Evolutionary conservation across 2,329 filamentous ascomycete species (phyloP).

Genomic region (Emericellopsis atlantica): DNA sequence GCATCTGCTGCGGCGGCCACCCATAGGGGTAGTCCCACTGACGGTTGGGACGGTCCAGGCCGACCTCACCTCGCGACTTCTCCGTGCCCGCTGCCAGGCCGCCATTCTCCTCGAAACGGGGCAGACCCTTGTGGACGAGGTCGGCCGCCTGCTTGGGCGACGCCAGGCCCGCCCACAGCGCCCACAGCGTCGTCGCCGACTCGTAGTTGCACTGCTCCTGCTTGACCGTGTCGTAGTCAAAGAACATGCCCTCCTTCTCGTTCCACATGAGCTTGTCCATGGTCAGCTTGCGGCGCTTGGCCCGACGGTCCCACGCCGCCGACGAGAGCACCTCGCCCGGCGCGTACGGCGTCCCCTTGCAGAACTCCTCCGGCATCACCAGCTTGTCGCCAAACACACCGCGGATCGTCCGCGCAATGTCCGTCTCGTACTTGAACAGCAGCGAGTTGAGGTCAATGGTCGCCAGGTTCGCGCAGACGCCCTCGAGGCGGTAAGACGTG

Average conservation of each 20-base stretch:
- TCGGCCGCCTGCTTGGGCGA: constrained; percentile 75
- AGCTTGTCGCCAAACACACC: constrained; percentile 74
- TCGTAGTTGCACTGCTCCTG: constrained; percentile 77
- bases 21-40: constrained; percentile 99
- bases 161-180: constrained; percentile 87
- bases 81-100: constrained; percentile 84
- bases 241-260: constrained; percentile 86
- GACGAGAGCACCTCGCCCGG: constrained; percentile 68
- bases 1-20: constrained; percentile 97
- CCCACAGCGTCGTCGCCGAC: constrained; percentile 89
- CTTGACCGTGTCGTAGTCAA: constrained; percentile 85
- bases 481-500: constrained; percentile 86
- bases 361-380: constrained; percentile 72
- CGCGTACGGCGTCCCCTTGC: constrained; percentile 47
- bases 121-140: constrained; percentile 71
- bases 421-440: constrained; percentile 92
- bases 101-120: constrained; percentile 77
- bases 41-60: constrained; percentile 76
- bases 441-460: constrained; percentile 92
- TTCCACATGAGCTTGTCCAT: constrained; percentile 96
- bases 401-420: constrained; percentile 80
- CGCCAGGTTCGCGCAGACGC: constrained; percentile 74
- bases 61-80: constrained; percentile 69
- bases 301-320: constrained; percentile 79
- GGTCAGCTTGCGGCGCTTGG: constrained; percentile 67